Base-by-base conservation (phyloP, 768 basidiomycete genomes). In the Tylopilus plumbeoviolaceoides region DNA sequence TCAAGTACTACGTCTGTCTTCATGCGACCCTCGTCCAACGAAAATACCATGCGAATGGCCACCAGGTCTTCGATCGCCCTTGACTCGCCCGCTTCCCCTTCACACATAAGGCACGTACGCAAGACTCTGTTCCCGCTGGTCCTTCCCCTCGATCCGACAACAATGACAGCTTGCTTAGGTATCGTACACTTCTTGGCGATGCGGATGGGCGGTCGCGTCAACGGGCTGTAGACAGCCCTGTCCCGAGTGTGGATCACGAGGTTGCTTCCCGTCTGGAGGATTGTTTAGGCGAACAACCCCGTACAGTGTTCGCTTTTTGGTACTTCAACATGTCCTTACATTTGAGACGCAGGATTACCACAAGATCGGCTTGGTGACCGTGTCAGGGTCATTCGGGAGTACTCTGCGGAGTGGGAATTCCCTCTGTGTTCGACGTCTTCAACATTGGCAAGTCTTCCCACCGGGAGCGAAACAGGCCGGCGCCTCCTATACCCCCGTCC, bases 361-460 rank as follows among this genome's bases (percentile, higher is more conserved):
- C 56, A 52, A 18, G 18, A 7, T 42, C 60, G 61, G 2, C 23
- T 47, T 27, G 47, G 55, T 27, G 55, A 57, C 7, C 63, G 48
- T 25, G 50, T 44, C 7, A 50, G 67, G 41, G 60, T 67, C 18
- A 36, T 64, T 38, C 47, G 67, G 31, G 56, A 62, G 20, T 68
- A 55, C 33, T 54, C 56, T 7, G n/a, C 27, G 12, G 63, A 68
- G 23, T 59, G 58, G 39, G 67, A 59, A 25, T 57, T 17, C 66
- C 57, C 4, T 63, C 66, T 18, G 62, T 68, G 1, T 70, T 68
- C 21, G 63, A 68, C 46, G 58, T 70, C 44, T 68, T 69, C 47
- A 57, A 63, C 28, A 56, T 69, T 9, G 53, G 47, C 4, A 62
- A 63, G 21, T 54, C 60, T 10, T 44, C 61, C 21, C 63, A 57